phyloP scores from a whole-genome alignment of 495 filamentous ascomycete species.

The Bryoglossum gracile region DNA sequence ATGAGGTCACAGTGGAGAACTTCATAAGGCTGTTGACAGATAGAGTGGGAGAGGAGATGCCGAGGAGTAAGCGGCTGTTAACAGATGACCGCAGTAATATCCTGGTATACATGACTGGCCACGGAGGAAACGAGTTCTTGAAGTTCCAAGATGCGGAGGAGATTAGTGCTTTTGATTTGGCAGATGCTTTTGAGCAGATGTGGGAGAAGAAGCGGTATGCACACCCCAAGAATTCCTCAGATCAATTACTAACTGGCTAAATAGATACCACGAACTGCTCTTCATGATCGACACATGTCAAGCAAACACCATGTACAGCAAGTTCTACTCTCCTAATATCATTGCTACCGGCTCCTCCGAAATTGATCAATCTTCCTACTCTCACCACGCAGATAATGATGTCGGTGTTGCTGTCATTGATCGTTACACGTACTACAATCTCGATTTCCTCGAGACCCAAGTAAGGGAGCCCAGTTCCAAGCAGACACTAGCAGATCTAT shows the following conservation, averaged over 20 bases:
- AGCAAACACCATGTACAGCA: slow-evolving; percentile 97
- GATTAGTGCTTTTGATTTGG: slow-evolving; percentile 91
- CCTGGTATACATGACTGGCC: slow-evolving; percentile 97
- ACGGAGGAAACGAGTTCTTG: slow-evolving; percentile 96
- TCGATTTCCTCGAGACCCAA: slow-evolving; percentile 91
- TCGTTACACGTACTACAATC: slow-evolving; percentile 96
- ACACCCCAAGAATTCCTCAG: no score
- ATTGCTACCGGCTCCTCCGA: slow-evolving; percentile 91
- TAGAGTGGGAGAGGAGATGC: slow-evolving; percentile 85
- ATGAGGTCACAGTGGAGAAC: slow-evolving; percentile 98
- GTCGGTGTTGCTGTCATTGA: slow-evolving; percentile 97
- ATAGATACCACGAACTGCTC: slow-evolving; percentile 81
- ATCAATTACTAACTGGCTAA: no score
- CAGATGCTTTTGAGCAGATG: slow-evolving; percentile 99
- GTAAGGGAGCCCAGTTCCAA: slow-evolving; percentile 77
- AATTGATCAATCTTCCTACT: slow-evolving; percentile 90
- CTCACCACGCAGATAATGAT: slow-evolving; percentile 95
- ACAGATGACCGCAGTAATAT: slow-evolving; percentile 95
- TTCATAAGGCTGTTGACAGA: slow-evolving; percentile 95
- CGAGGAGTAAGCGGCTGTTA: slow-evolving; percentile 81
- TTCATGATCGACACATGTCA: slow-evolving; percentile 99
- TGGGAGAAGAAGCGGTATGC: slow-evolving; percentile 93
- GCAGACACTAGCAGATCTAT: slow-evolving; percentile 82
- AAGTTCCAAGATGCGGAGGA: slow-evolving; percentile 99
- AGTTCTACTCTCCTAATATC: slow-evolving; percentile 95